phyloP scores from a whole-genome alignment of 768 basidiomycete genomes.

The Tulasnella calospora region DNA sequence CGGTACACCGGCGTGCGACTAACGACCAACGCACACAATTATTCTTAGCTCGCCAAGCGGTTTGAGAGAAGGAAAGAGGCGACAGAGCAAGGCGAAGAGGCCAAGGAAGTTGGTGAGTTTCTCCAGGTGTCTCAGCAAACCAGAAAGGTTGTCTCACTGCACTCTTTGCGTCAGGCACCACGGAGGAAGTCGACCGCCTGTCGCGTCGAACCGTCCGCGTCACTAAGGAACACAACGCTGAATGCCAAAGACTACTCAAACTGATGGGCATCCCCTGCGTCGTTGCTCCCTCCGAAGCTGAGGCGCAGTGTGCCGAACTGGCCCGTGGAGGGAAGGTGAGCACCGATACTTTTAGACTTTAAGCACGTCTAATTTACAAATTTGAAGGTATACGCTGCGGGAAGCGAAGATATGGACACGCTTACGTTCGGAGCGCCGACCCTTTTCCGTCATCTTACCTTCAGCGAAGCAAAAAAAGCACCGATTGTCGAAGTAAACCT shows the following conservation, averaged over 20 bases:
- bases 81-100: constrained; percentile 91
- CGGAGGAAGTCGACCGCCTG: constrained; percentile 88
- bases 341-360: not conserved
- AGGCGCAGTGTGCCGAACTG: constrained; percentile 97
- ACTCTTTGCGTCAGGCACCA: constrained; percentile 50
- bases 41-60: constrained; percentile 83
- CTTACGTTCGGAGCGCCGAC: constrained; percentile 91
- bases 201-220: constrained; percentile 89
- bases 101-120: constrained; percentile 76
- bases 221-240: constrained; percentile 92
- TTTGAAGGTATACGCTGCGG: constrained; percentile 84
- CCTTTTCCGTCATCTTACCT: constrained; percentile 90
- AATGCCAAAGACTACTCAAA: constrained; percentile 76
- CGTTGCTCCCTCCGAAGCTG: constrained; percentile 94
- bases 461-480: constrained; percentile 95
- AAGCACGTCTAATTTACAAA: not conserved
- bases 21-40: not conserved
- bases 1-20: not conserved
- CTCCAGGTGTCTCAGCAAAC: not conserved
- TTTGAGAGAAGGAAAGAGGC: constrained; percentile 87
- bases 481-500: constrained; percentile 92
- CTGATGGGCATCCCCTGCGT: constrained; percentile 98
- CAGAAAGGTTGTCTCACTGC: not conserved
- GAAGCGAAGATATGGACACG: constrained; percentile 99
- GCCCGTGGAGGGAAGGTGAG: constrained; percentile 88